A percentile compares a stretch with the other conserved stretches of the same genome.
Evolutionary conservation across 305 asterid genomes (phyloP).

Genomic region (Rubia occidens): DNA sequence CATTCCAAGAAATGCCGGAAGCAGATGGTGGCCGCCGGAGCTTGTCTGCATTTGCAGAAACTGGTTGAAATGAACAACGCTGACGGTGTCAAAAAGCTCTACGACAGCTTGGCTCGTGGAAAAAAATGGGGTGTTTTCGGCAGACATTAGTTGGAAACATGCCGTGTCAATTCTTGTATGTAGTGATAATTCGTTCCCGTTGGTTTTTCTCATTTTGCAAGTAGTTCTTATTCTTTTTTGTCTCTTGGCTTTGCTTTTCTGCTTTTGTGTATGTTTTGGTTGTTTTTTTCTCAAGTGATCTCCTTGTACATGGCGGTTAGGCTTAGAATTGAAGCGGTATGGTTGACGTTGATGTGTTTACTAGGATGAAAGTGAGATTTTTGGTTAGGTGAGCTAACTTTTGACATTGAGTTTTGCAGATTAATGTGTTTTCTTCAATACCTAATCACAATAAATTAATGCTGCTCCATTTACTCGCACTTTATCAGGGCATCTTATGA

Average conservation of each 20-base stretch:
- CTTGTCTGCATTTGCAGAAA: constrained; percentile 49
- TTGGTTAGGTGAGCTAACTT: constrained; percentile 6
- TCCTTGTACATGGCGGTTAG: background rate
- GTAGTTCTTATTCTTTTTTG: constrained; percentile 5
- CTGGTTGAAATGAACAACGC: constrained; percentile 45
- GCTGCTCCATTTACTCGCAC: background rate
- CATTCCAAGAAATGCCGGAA: constrained; percentile 66
- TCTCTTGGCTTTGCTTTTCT: background rate
- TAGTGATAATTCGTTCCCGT: background rate
- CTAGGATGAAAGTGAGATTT: background rate
- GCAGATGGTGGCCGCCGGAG: constrained; percentile 61
- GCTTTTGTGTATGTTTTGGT: background rate
- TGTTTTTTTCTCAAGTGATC: background rate
- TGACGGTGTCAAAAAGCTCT: constrained; percentile 74
- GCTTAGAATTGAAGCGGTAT: background rate
- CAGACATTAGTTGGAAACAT: constrained; percentile 25
- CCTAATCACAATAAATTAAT: constrained; percentile 1
- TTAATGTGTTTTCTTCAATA: background rate
- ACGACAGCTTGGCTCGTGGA: constrained; percentile 45
- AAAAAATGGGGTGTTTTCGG: constrained; percentile 71
- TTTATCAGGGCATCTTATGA: background rate
- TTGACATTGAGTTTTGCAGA: background rate
- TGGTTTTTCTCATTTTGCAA: constrained; percentile 9
- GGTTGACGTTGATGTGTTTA: background rate
- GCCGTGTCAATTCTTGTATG: background rate